A percentile compares a stretch with the other conserved stretches of the same genome.
These are phyloP conservation scores for Rutidosis leptorrhynchoides DNA, from an alignment of 129 eudicot genomes.

Conservation along the genomic window DNA sequence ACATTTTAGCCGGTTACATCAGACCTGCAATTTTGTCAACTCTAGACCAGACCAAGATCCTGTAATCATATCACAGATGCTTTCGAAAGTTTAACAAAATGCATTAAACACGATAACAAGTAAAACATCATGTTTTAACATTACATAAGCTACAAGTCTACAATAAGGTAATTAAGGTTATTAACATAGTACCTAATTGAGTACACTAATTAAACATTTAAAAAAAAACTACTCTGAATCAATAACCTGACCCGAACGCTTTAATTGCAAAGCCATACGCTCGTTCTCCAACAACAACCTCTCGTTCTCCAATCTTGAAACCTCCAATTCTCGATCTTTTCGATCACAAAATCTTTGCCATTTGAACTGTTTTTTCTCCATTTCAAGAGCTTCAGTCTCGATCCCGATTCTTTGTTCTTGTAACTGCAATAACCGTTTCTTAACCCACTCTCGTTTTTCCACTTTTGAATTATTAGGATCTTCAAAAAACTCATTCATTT, in stretches of 20 bases:
- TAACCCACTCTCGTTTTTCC: slow-evolving; percentile 48
- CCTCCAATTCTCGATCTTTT: slow-evolving; percentile 59
- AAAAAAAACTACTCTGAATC: slow-evolving; percentile 26
- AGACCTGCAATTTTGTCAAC: background rate
- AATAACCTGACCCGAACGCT: slow-evolving; percentile 31
- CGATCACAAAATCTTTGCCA: slow-evolving; percentile 64
- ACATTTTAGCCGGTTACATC: too few species aligned
- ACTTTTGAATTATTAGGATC: slow-evolving; percentile 39
- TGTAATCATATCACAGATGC: slow-evolving; percentile 3
- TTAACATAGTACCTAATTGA: background rate
- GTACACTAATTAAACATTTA: slow-evolving; percentile 1
- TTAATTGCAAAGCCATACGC: slow-evolving; percentile 49
- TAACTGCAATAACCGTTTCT: slow-evolving; percentile 37
- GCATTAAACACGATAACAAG: background rate
- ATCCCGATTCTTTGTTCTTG: slow-evolving; percentile 42
- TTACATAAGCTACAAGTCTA: slow-evolving; percentile 6
- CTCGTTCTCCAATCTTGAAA: slow-evolving; percentile 57
- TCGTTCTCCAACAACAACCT: slow-evolving; percentile 60
- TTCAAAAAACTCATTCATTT: slow-evolving; percentile 40
- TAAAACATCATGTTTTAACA: slow-evolving; percentile 9
- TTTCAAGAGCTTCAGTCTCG: slow-evolving; percentile 49
- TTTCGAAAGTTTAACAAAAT: background rate
- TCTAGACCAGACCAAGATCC: background rate
- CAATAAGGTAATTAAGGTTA: background rate
- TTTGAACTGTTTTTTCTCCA: slow-evolving; percentile 57